phyloP scores from a whole-genome alignment of 2,329 filamentous ascomycete species.

The Aspergillus sp. region DNA sequence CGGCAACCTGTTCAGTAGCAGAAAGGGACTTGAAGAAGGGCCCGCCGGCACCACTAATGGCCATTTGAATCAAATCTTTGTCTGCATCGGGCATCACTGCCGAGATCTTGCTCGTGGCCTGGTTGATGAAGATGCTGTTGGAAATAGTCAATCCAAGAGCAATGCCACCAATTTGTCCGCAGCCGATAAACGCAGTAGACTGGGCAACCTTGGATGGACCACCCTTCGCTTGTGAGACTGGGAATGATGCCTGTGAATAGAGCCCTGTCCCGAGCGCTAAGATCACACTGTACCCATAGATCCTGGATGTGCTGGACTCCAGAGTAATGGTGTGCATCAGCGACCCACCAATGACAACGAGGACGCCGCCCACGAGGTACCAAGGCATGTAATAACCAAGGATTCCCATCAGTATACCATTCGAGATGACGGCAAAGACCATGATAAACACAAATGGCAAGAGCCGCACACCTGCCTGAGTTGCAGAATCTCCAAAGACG shows the following conservation, averaged over 20 bases:
- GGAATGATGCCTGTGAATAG: conserved; percentile 19
- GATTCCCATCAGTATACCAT: conserved; percentile 23
- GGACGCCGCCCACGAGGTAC: conserved; percentile 18
- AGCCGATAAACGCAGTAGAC: conserved; percentile 4
- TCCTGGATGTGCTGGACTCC: neutral
- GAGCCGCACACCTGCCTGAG: conserved; percentile 30
- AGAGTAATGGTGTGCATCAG: conserved; percentile 8
- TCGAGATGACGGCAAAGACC: conserved; percentile 21
- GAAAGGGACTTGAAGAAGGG: neutral
- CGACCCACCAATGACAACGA: conserved; percentile 16
- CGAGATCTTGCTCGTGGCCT: neutral
- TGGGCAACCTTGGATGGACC: neutral
- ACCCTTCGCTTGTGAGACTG: conserved; percentile 16
- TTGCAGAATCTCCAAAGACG: conserved; percentile 40
- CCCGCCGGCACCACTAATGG: neutral
- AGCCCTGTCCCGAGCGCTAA: conserved; percentile 22
- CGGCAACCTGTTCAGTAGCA: neutral
- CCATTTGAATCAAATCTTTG: neutral
- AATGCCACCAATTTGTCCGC: neutral
- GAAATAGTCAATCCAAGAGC: neutral
- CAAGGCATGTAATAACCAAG: conserved; percentile 21
- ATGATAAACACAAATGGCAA: conserved; percentile 27
- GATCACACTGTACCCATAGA: conserved; percentile 9
- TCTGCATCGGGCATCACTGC: neutral
- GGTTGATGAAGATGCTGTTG: conserved; percentile 1